Evolutionary conservation across 495 filamentous ascomycete species (phyloP), one percentile per base, ranked within the genome.

Genomic region (Penicillium coffeae): DNA sequence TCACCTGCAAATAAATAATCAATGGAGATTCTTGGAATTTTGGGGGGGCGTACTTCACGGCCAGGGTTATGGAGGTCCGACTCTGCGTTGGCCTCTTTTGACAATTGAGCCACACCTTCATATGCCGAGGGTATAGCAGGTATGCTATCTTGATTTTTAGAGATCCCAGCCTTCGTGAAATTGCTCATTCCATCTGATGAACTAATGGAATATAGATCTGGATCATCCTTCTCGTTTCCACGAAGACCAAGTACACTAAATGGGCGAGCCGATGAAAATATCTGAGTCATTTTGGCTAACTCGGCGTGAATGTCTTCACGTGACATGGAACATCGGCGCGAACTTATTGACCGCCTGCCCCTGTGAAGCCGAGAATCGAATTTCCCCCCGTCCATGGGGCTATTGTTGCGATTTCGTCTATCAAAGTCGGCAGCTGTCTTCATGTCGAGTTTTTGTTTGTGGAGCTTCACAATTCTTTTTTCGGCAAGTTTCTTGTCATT

Each of bases 291-390:
- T 20, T 81, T 85, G 39, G 83, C 79, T 14, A 96, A 73, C 65
- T 95, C 96, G 50, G 80, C 73, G 49, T 95, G 87, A 5, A 96
- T 71, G 62, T 97, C 94, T 52, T 96, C 94, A 61, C 96, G 92
- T 14, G 84, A 67, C n/a, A n/a, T n/a, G n/a, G n/a, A n/a, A n/a
- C n/a, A n/a, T n/a, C n/a, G n/a, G n/a, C 2, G 87, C 79, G 33
- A 82, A 55, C 33, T 86, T 82, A 5, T 74, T 71, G 2, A 71
- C 69, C n/a, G n/a, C n/a, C 6, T 84, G 90, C 54, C 87, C 86
- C 41, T 88, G 78, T 3, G 91, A 96, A n/a, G 88, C 87, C 75
- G 93, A 86, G 14, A 92, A 96, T 69, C 68, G 44, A 70, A 62
- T 60, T 80, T 82, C 63, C 63, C 58, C 48, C 64, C 75, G 3